Evolutionary conservation across 345 rosid genomes (phyloP), one percentile per base, ranked within the genome.

Genomic region (Toxicodendron radicans): DNA sequence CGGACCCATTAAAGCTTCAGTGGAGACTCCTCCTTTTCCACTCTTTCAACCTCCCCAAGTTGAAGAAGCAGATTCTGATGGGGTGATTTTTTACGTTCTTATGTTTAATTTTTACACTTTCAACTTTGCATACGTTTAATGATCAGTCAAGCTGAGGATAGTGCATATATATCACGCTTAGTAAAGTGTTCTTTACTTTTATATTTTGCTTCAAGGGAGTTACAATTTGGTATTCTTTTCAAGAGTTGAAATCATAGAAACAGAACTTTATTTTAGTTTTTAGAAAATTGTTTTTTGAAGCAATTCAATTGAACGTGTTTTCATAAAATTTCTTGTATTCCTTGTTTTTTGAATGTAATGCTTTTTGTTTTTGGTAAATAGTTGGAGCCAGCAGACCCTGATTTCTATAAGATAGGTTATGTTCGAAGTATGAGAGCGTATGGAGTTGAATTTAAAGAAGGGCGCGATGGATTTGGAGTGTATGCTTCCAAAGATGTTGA

Each of bases 341-440:
- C 21, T n/a, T 54, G 11, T 64, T 43, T 43, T 16, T 20, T 64
- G 32, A 12, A 10, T 64, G 52, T 64, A 21, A 64, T 64, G 21
- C 45, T 4, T 41, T 12, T 43, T 54, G 27, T 58, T 58, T 23
- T 46, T 24, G 24, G 70, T 24, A 13, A 14, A 66, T 46, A 66
- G 70, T 66, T 66, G 14, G 95, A 92, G 77, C 86, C 89, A 52
- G 97, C 90, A 62, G 99, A 92, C 81, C 97, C 97, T 5, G 99
- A 92, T 80, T 95, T 92, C 78, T 95, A 91, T 85, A 95, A 84
- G 87, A 95, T 95, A 60, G 99, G 99, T 10, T 92, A 83, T 81
- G 92, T 79, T 75, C 79, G 97, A 74, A 85, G 89, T 59, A 81
- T 92, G 89, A 90, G 95, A 83, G 97, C 97, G 66, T 91, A 91